Evolutionary conservation across 352 stramenopile species (phyloP).

Genomic region (Globisporangium cederbergense): DNA sequence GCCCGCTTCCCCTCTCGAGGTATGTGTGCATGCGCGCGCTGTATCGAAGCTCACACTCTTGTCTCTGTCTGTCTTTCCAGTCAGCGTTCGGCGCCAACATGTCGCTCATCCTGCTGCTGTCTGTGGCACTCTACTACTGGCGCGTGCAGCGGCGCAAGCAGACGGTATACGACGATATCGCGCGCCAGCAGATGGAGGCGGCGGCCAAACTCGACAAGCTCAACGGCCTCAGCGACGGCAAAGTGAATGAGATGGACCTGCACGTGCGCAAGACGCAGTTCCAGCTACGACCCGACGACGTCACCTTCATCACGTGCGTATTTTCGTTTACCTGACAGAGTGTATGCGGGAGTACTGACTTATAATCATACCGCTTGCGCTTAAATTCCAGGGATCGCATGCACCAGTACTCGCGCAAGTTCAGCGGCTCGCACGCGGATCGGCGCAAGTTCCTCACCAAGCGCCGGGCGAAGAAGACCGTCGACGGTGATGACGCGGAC

Average conservation of each 20-base stretch:
- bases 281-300: constrained; percentile 52
- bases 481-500: constrained; percentile 33
- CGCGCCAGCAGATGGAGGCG: constrained; percentile 47
- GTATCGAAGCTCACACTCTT: not conserved
- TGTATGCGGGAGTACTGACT: not conserved
- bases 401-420: constrained; percentile 71
- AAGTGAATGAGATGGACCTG: constrained; percentile 40
- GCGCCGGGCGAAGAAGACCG: constrained; percentile 23
- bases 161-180: constrained; percentile 71
- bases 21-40: not conserved
- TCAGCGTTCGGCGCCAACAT: constrained; percentile 57
- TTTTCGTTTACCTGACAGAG: not conserved
- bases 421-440: constrained; percentile 56
- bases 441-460: constrained; percentile 66
- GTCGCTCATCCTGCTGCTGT: constrained; percentile 60
- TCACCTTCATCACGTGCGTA: constrained; percentile 68
- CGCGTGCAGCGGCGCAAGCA: constrained; percentile 49
- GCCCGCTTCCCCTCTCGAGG: too few relatives aligned
- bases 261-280: constrained; percentile 70
- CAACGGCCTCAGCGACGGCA: constrained; percentile 47
- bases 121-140: constrained; percentile 64
- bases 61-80: constrained; percentile 17
- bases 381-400: constrained; percentile 49
- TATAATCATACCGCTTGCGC: not conserved
- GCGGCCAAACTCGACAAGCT: constrained; percentile 66